These are phyloP conservation scores for Triglochin maritima DNA, from an alignment of 106 monocot genomes.

Conservation along the genomic window DNA sequence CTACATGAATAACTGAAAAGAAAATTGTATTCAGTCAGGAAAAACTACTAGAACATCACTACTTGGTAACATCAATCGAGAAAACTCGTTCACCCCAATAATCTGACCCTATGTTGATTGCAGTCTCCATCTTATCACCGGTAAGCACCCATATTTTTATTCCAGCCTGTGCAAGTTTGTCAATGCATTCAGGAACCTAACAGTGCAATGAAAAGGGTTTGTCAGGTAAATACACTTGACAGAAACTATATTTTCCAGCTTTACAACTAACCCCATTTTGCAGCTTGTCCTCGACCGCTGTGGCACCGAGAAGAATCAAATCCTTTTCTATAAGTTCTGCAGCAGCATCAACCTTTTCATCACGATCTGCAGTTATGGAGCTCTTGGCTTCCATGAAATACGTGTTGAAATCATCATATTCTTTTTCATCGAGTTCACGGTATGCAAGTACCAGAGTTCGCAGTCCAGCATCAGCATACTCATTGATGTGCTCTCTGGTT, in stretches of 20 bases:
- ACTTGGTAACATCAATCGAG: too few relatives aligned
- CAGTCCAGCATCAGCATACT: conserved; percentile 89
- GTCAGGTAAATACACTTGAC: background rate
- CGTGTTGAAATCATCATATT: conserved; percentile 49
- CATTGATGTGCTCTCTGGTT: conserved; percentile 68
- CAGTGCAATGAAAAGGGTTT: too few relatives aligned
- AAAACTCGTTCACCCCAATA: background rate
- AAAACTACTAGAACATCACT: too few relatives aligned
- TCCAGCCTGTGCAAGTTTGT: conserved; percentile 91
- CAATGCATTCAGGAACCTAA: conserved; percentile 97
- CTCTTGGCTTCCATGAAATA: conserved; percentile 67
- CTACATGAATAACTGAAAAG: conserved; percentile 79
- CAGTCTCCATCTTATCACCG: conserved; percentile 98
- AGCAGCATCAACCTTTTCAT: conserved; percentile 74
- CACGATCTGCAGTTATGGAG: conserved; percentile 73
- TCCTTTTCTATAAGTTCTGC: conserved; percentile 66
- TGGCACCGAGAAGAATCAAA: conserved; percentile 88
- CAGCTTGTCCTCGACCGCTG: conserved; percentile 96
- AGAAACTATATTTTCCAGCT: background rate
- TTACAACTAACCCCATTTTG: conserved; percentile 73
- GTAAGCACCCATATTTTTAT: conserved; percentile 97
- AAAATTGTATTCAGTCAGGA: too few relatives aligned
- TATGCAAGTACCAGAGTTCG: conserved; percentile 95
- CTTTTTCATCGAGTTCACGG: conserved; percentile 57
- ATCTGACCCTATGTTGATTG: conserved; percentile 86